Base-by-base conservation (phyloP, 306 rosid genomes). In the Cucumis hystrix region DNA sequence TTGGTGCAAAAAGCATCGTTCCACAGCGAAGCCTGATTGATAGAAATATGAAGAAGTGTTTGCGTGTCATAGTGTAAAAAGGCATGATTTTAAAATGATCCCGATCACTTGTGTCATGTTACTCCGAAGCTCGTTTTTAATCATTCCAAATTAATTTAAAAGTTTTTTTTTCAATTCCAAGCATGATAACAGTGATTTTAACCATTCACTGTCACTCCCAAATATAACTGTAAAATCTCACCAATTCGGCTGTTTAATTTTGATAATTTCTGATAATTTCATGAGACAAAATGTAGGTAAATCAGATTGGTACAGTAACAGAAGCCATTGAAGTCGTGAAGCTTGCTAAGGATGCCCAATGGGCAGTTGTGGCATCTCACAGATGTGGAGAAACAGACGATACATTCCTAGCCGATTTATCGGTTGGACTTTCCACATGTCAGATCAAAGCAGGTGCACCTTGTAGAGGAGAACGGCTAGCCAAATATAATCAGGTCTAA, bases 371-470 rank as follows among this genome's bases (percentile, higher is more conserved):
- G 81, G 83, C 88, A 4, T 89, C 97, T 74, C 97, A 95, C 76
- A 89, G 98, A 85, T 82, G 92, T 83, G 98, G 98, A 56, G 98
- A 95, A 89, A 92, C 96, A 57, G 86, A 86, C 68, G 99, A 92
- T 65, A 86, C 97, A 69, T 92, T 95, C 80, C 88, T 95, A 54
- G 96, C 99, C 14, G 99, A 95, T 83, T 89, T 95, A 68, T 84
- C 99, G 30, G 99, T 95, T 61, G 99, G 99, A 78, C 93, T 95
- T 14, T 86, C 96, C 66, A 82, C 88, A 12, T 92, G 93, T 86
- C 97, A 90, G 84, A 88, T 95, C 80, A 95, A 95, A 86, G 91
- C 97, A 77, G 99, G 97, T 60, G 97, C 97, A 80, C 99, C 99
- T 76, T 95, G 97, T 89, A 87, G 99, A 85, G 97, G 97, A 82